phyloP scores from a whole-genome alignment of 768 basidiomycete species.

The Strobilomyces echinocephalus region DNA sequence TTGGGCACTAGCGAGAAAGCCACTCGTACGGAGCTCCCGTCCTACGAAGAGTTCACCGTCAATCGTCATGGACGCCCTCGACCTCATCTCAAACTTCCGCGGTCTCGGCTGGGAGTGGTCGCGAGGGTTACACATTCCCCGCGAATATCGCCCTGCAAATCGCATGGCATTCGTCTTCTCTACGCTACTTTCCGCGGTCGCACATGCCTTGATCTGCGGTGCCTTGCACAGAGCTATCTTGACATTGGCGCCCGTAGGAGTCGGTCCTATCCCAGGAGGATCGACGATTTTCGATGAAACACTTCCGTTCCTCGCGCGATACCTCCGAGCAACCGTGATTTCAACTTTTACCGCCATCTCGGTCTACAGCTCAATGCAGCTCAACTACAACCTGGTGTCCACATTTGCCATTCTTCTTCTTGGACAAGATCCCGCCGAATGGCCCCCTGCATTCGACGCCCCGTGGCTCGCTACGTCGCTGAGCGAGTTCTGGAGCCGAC shows the following conservation, averaged over 20 bases:
- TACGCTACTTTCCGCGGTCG: not conserved
- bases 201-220: not conserved
- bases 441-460: not conserved
- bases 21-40: not conserved
- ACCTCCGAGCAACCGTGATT: not conserved
- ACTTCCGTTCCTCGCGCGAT: not conserved
- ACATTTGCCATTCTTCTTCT: not conserved
- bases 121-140: not conserved
- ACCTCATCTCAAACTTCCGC: not conserved
- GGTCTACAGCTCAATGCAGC: not conserved
- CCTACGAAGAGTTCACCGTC: not conserved
- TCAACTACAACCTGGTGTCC: not conserved
- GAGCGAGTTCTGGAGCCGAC: not conserved
- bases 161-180: not conserved
- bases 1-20: not conserved
- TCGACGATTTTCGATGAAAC: constrained; percentile 1
- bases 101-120: constrained; percentile 4
- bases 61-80: not conserved
- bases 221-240: not conserved
- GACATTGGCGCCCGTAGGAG: not conserved
- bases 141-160: not conserved
- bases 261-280: not conserved
- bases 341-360: not conserved
- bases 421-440: constrained; percentile 1
- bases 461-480: constrained; percentile 1